A percentile compares a stretch with the other conserved stretches of the same genome.
These are phyloP conservation scores for Nakazawaea populi DNA, from an alignment of 805 yeast species.

Conservation along the genomic window DNA sequence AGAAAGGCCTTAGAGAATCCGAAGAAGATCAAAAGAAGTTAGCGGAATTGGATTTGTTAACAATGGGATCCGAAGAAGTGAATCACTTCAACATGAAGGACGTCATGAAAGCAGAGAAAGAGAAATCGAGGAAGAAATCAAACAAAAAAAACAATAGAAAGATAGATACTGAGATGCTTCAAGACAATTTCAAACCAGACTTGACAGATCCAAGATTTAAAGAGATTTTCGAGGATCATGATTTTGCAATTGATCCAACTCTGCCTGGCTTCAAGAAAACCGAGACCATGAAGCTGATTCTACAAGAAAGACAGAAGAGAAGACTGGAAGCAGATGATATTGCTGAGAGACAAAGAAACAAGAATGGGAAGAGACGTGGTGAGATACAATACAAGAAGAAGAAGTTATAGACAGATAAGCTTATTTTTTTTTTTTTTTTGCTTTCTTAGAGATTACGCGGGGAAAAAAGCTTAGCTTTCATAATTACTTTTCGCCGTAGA, in stretches of 20 bases:
- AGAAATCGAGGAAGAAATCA: slow-evolving; percentile 42
- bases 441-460: no score
- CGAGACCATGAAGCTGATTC: slow-evolving; percentile 74
- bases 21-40: neutral
- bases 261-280: slow-evolving; percentile 88
- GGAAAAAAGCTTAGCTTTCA: no score
- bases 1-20: slow-evolving; percentile 17
- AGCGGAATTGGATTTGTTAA: slow-evolving; percentile 70
- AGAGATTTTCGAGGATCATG: slow-evolving; percentile 78
- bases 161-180: slow-evolving; percentile 46
- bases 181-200: slow-evolving; percentile 57
- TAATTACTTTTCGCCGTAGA: no score
- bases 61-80: slow-evolving; percentile 53
- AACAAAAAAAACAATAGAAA: slow-evolving; percentile 38
- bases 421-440: no score
- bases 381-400: neutral
- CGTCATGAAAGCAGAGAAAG: slow-evolving; percentile 67
- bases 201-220: slow-evolving; percentile 80
- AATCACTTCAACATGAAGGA: slow-evolving; percentile 78
- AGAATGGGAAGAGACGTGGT: neutral
- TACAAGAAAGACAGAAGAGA: slow-evolving; percentile 68
- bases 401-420: no score
- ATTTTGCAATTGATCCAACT: slow-evolving; percentile 91
- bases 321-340: slow-evolving; percentile 14
- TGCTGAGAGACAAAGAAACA: neutral